phyloP scores from a whole-genome alignment of 2,329 filamentous ascomycete species.

The Clarireedia paspali region DNA sequence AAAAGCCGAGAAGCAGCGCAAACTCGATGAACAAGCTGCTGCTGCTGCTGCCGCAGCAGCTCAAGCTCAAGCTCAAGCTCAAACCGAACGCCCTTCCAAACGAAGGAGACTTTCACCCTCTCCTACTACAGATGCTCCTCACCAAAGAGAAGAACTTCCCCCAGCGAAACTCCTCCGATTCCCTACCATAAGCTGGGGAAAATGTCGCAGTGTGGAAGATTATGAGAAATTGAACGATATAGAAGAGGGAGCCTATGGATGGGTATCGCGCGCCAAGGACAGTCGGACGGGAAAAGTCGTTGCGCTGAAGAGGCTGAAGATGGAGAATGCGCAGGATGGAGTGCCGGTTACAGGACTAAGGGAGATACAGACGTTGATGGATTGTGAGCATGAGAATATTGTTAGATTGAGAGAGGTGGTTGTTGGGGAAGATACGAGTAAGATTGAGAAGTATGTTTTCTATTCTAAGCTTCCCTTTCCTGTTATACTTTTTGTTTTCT shows the following conservation, averaged over 20 bases:
- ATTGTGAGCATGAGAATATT: constrained; percentile 74
- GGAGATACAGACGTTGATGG: constrained; percentile 85
- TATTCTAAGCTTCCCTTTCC: constrained; percentile 7
- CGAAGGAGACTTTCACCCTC: constrained; percentile 45
- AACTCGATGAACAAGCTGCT: constrained; percentile 43
- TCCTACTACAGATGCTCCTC: constrained; percentile 12
- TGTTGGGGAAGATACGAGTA: constrained; percentile 53
- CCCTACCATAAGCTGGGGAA: constrained; percentile 57
- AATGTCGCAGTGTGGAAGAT: constrained; percentile 70
- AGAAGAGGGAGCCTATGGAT: constrained; percentile 94
- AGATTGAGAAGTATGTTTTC: constrained; percentile 45
- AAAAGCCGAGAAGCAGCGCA: constrained; percentile 74
- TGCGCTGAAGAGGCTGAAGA: constrained; percentile 88
- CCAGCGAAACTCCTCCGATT: constrained; percentile 63
- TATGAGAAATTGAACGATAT: constrained; percentile 95
- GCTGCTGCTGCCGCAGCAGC: constrained; percentile 22
- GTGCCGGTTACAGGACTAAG: constrained; percentile 86
- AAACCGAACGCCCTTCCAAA: constrained; percentile 45
- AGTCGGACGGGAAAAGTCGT: constrained; percentile 69
- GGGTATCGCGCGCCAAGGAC: constrained; percentile 79
- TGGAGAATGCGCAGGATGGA: constrained; percentile 65
- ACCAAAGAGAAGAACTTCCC: constrained; percentile 27
- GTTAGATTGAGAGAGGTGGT: constrained; percentile 80
- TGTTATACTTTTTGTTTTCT: not conserved
- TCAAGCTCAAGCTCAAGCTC: constrained; percentile 31